These are phyloP conservation scores for Calonectria naviculata DNA, from an alignment of 2,329 filamentous ascomycete genomes.

Conservation along the genomic window DNA sequence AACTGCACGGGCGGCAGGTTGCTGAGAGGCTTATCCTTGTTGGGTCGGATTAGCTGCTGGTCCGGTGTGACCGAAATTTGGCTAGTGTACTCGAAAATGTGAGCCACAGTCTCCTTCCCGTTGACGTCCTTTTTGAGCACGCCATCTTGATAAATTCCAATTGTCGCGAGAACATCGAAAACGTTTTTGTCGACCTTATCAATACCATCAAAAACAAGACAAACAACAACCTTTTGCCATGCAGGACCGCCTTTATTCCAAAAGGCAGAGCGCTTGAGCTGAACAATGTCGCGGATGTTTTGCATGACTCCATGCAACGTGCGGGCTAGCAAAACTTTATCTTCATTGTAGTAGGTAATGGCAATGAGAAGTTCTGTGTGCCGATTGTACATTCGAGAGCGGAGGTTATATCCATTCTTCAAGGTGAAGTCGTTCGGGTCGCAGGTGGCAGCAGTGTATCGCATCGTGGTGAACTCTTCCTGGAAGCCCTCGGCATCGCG, in stretches of 20 bases:
- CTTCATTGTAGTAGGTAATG: constrained; percentile 8
- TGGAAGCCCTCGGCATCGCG: neutral
- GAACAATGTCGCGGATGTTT: constrained; percentile 8
- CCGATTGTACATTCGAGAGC: neutral
- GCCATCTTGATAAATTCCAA: constrained; percentile 5
- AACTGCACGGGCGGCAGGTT: constrained; percentile 6
- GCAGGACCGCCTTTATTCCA: constrained; percentile 7
- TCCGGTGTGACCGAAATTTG: constrained; percentile 1
- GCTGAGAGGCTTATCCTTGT: neutral
- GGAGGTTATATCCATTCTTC: neutral
- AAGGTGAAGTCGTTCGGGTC: constrained; percentile 8
- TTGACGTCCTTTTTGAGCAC: neutral
- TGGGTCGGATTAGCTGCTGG: constrained; percentile 3
- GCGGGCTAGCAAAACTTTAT: neutral
- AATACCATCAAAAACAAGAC: constrained; percentile 4
- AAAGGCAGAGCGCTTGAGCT: constrained; percentile 1
- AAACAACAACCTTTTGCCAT: constrained; percentile 7
- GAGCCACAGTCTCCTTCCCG: constrained; percentile 9
- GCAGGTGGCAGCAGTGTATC: constrained; percentile 7
- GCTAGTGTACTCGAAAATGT: constrained; percentile 6
- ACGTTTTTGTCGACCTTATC: constrained; percentile 4
- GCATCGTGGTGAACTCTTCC: neutral
- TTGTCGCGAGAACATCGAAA: neutral
- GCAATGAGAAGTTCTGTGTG: constrained; percentile 3
- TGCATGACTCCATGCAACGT: neutral